Percentiles rank a stretch among this genome's conserved stretches.
phyloP scores from a whole-genome alignment of 2,329 filamentous ascomycete genomes.

The Colletotrichum sp. region DNA sequence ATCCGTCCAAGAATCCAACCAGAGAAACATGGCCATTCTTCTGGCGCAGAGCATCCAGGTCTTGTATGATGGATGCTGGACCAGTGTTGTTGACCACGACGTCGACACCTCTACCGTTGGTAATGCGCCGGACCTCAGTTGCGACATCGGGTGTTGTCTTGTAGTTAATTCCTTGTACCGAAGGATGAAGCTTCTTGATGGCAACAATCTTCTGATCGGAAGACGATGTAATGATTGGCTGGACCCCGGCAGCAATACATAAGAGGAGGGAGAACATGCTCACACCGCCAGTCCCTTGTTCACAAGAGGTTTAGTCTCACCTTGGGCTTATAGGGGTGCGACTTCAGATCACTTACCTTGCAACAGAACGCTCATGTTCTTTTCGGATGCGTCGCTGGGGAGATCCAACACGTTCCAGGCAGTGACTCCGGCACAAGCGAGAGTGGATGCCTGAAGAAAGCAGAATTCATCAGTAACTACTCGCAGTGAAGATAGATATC shows the following conservation, averaged over 20 bases:
- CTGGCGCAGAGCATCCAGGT: slow-evolving; percentile 16
- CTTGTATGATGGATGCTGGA: slow-evolving; percentile 22
- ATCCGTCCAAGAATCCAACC: not conserved
- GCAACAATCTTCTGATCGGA: slow-evolving; percentile 29
- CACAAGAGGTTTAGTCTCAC: not conserved
- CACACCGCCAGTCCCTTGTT: slow-evolving; percentile 30
- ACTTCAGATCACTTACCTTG: not conserved
- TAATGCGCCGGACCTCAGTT: slow-evolving; percentile 24
- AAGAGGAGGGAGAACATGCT: slow-evolving; percentile 29
- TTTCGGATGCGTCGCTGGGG: not conserved
- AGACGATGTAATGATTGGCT: slow-evolving; percentile 33
- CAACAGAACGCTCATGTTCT: not conserved
- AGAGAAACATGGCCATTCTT: not conserved
- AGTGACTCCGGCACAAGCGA: slow-evolving; percentile 26
- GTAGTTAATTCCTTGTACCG: slow-evolving; percentile 29
- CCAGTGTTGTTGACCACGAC: slow-evolving; percentile 31
- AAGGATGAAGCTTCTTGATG: slow-evolving; percentile 23
- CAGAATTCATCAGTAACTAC: not conserved
- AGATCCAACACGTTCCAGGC: slow-evolving; percentile 25
- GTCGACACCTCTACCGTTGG: slow-evolving; percentile 29
- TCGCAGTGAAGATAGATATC: not conserved
- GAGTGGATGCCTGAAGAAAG: not conserved
- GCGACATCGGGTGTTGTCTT: slow-evolving; percentile 19
- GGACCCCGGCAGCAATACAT: slow-evolving; percentile 26
- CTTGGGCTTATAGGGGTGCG: not conserved